Percentiles rank a stretch among this genome's conserved stretches.
Conservation (phyloP, 2,329 filamentous ascomycete genomes). For the Rugonectria rugulosa region DNA sequence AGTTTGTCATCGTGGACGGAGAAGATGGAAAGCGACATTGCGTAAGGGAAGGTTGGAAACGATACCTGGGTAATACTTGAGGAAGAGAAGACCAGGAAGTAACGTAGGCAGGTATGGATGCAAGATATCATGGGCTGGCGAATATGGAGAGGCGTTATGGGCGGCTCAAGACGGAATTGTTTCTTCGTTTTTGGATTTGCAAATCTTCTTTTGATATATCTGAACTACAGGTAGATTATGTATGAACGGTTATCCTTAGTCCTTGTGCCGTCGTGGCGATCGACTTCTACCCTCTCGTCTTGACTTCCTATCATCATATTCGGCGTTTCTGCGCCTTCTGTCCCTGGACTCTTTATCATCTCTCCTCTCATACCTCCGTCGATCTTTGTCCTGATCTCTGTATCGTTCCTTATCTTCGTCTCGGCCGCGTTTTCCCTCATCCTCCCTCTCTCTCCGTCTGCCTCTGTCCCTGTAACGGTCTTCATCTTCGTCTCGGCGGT, state of each 20-base stretch:
- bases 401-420: constrained; percentile 33
- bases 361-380: constrained; percentile 40
- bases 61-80: constrained; percentile 66
- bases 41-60: constrained; percentile 81
- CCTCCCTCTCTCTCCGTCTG: constrained; percentile 1
- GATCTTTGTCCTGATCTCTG: constrained; percentile 29
- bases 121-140: constrained; percentile 24
- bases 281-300: constrained; percentile 51
- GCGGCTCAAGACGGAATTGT: constrained; percentile 26
- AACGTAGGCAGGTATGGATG: constrained; percentile 7
- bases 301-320: constrained; percentile 32
- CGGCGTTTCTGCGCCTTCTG: constrained; percentile 40
- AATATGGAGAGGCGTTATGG: constrained; percentile 34
- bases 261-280: constrained; percentile 48
- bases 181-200: constrained; percentile 20
- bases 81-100: constrained; percentile 1
- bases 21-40: constrained; percentile 73
- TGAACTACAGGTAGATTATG: constrained; percentile 35
- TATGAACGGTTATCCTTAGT: constrained; percentile 33
- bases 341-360: constrained; percentile 39
- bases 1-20: constrained; percentile 75
- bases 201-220: constrained; percentile 16
- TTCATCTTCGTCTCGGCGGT: constrained; percentile 33
- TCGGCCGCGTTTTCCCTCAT: constrained; percentile 32
- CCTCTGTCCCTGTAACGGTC: constrained; percentile 35